These are phyloP conservation scores for Trifolium repens DNA, from an alignment of 306 rosid species.

Conservation along the genomic window DNA sequence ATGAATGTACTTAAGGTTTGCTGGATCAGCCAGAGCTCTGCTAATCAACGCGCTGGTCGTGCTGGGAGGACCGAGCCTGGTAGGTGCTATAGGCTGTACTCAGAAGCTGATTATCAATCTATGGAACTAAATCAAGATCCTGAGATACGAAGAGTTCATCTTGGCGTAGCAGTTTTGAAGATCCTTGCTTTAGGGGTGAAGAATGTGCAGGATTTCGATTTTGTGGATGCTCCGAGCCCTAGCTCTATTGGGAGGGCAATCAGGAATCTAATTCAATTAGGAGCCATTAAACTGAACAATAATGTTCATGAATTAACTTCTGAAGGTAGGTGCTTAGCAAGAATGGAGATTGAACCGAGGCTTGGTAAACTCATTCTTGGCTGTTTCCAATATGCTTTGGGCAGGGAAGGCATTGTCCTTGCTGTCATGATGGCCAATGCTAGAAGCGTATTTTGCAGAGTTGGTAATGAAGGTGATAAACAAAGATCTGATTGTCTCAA, in stretches of 20 bases:
- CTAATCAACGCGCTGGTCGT: not conserved
- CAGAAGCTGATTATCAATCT: not conserved
- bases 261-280: not conserved
- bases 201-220: not conserved
- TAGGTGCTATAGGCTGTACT: not conserved
- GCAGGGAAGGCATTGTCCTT: not conserved
- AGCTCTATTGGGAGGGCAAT: not conserved
- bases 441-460: not conserved
- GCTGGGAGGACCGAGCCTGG: not conserved
- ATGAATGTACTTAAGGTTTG: not conserved
- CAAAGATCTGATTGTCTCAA: not conserved
- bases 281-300: not conserved
- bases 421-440: conserved; percentile 8
- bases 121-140: not conserved
- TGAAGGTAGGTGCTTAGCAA: not conserved
- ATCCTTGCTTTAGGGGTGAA: not conserved
- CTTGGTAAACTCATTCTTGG: not conserved
- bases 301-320: not conserved
- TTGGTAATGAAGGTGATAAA: conserved; percentile 2
- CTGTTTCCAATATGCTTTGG: not conserved
- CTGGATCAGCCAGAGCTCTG: not conserved
- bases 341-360: not conserved
- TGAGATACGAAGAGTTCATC: not conserved
- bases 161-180: not conserved
- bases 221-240: not conserved